These are phyloP conservation scores for Thielaviopsis ethacetica DNA, from an alignment of 2,329 filamentous ascomycete species.

Conservation along the genomic window DNA sequence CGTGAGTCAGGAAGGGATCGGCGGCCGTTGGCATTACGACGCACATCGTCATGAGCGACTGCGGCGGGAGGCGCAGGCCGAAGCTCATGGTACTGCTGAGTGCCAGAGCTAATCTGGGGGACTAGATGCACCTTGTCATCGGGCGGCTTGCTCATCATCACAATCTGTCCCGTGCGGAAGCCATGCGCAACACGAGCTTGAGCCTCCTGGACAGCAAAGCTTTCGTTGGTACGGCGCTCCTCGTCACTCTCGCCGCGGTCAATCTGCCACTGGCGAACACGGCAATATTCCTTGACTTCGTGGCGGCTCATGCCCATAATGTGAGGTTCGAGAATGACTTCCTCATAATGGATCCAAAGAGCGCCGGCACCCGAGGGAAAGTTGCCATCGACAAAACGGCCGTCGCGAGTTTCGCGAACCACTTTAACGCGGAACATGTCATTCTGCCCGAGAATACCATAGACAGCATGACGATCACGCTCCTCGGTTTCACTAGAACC, in stretches of 20 bases:
- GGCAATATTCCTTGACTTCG: conserved; percentile 48
- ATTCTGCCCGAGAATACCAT: conserved; percentile 44
- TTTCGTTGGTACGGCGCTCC: conserved; percentile 33
- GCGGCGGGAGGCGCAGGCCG: conserved; percentile 5
- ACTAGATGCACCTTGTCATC: conserved; percentile 10
- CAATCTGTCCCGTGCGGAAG: conserved; percentile 14
- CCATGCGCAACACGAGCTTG: conserved; percentile 26
- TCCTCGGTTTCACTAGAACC: conserved; percentile 31
- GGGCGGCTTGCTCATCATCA: conserved; percentile 15
- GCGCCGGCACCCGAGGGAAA: conserved; percentile 44
- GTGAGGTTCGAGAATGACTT: conserved; percentile 41
- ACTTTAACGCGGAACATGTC: conserved; percentile 51
- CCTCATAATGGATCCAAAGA: conserved; percentile 46
- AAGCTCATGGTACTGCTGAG: conserved; percentile 10
- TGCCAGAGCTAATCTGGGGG: conserved; percentile 10
- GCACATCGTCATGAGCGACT: not conserved
- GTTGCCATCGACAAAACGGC: conserved; percentile 39
- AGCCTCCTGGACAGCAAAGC: conserved; percentile 33
- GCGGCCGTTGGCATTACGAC: not conserved
- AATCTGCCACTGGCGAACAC: conserved; percentile 41
- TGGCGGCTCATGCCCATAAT: conserved; percentile 32
- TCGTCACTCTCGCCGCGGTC: conserved; percentile 34
- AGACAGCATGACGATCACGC: conserved; percentile 43
- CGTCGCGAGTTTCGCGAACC: conserved; percentile 42
- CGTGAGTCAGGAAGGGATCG: conserved; percentile 9